A percentile compares a stretch with the other conserved stretches of the same genome.
Conservation (phyloP, 371 early-diverging fungal genomes). For the Mucor ambiguus region DNA sequence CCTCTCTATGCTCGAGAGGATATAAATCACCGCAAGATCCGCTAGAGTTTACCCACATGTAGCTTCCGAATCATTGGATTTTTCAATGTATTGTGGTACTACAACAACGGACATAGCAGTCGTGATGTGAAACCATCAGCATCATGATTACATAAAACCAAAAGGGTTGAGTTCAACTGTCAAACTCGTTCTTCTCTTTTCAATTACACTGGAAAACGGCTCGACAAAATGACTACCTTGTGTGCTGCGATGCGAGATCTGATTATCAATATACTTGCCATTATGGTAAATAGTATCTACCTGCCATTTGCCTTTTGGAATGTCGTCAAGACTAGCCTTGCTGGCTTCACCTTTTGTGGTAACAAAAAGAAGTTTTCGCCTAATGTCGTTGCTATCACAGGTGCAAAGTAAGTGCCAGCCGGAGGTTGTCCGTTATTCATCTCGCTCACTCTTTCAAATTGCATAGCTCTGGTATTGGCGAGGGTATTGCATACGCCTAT, state of each 20-base stretch:
- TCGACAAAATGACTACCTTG: slow-evolving; percentile 17
- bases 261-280: slow-evolving; percentile 10
- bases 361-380: slow-evolving; percentile 6
- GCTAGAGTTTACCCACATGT: too few relatives aligned
- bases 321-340: background rate
- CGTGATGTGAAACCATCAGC: background rate
- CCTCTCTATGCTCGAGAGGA: too few relatives aligned
- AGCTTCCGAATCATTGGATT: too few relatives aligned
- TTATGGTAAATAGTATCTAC: slow-evolving; percentile 3
- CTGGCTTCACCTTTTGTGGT: background rate
- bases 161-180: background rate
- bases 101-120: background rate
- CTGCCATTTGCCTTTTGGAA: slow-evolving; percentile 17
- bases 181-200: background rate
- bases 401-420: slow-evolving; percentile 17
- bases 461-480: slow-evolving; percentile 26
- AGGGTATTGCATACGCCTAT: slow-evolving; percentile 21
- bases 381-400: slow-evolving; percentile 27
- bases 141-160: background rate
- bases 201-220: background rate
- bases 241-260: slow-evolving; percentile 17
- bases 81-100: too few relatives aligned
- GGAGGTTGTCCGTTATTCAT: background rate
- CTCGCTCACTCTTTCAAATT: background rate
- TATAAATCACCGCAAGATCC: too few relatives aligned